phyloP scores from a whole-genome alignment of 1,139 yeast species.

The Nakaseomyces kungkrabaensis region DNA sequence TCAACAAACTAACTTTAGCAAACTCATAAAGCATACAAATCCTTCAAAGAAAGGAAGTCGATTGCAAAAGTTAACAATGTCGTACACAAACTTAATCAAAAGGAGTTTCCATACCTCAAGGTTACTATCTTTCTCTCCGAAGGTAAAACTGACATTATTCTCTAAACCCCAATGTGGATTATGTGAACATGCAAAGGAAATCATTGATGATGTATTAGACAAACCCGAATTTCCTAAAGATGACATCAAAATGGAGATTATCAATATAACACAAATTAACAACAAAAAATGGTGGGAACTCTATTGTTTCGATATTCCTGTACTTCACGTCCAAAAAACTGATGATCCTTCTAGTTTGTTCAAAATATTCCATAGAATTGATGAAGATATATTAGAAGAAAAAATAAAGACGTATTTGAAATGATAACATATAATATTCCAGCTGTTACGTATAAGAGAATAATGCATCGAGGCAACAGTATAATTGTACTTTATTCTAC shows the following conservation, averaged over 20 bases:
- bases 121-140: background rate
- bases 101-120: background rate
- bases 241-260: slow-evolving; percentile 35
- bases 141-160: slow-evolving; percentile 45
- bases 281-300: slow-evolving; percentile 69
- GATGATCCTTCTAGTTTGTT: slow-evolving; percentile 37
- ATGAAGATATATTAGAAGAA: slow-evolving; percentile 36
- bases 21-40: too few species aligned
- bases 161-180: slow-evolving; percentile 73
- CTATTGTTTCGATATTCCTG: slow-evolving; percentile 88
- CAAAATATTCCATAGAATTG: slow-evolving; percentile 70
- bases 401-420: slow-evolving; percentile 31
- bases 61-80: background rate
- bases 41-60: background rate
- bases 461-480: background rate
- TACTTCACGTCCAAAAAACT: slow-evolving; percentile 56
- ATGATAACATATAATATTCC: background rate
- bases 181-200: slow-evolving; percentile 61
- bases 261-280: slow-evolving; percentile 62
- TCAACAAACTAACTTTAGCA: too few species aligned
- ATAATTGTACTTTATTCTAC: background rate
- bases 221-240: slow-evolving; percentile 16
- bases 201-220: slow-evolving; percentile 34
- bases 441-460: too few species aligned
- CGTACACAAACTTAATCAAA: background rate